phyloP scores from a whole-genome alignment of 305 asterid species.

The Fraxinus sp. region DNA sequence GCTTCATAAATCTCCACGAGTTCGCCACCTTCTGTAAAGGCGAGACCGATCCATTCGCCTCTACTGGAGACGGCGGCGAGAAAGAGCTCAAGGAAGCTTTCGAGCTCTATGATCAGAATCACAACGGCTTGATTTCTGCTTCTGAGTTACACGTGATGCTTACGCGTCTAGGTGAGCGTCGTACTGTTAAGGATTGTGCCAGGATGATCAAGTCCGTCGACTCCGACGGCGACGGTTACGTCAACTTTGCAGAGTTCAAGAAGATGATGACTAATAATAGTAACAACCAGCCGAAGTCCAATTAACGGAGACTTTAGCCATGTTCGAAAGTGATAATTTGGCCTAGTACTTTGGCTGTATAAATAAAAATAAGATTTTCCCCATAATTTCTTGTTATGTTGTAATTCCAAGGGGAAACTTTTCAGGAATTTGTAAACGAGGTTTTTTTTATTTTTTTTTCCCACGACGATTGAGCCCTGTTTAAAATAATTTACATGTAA shows the following conservation, averaged over 20 bases:
- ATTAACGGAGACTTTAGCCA: not conserved
- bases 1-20: conserved; percentile 25
- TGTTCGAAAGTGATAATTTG: too few relatives aligned
- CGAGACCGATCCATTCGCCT: not conserved
- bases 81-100: conserved; percentile 49
- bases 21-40: conserved; percentile 25
- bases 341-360: too few relatives aligned
- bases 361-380: too few relatives aligned
- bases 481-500: too few relatives aligned
- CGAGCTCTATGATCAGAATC: conserved; percentile 46
- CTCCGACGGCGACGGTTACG: conserved; percentile 48
- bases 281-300: not conserved
- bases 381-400: too few relatives aligned
- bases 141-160: conserved; percentile 43
- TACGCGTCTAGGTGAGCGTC: conserved; percentile 40
- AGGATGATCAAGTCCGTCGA: conserved; percentile 51
- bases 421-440: too few relatives aligned
- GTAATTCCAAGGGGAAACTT: too few relatives aligned
- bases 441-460: too few relatives aligned
- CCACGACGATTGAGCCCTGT: too few relatives aligned
- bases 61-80: not conserved
- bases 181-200: conserved; percentile 42
- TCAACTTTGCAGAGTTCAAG: conserved; percentile 53
- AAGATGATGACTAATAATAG: conserved; percentile 43
- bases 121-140: conserved; percentile 49